Evolutionary conservation across 179 eudicot species (phyloP), one percentile per base, ranked within the genome.

Genomic region (Beta corolliflora): DNA sequence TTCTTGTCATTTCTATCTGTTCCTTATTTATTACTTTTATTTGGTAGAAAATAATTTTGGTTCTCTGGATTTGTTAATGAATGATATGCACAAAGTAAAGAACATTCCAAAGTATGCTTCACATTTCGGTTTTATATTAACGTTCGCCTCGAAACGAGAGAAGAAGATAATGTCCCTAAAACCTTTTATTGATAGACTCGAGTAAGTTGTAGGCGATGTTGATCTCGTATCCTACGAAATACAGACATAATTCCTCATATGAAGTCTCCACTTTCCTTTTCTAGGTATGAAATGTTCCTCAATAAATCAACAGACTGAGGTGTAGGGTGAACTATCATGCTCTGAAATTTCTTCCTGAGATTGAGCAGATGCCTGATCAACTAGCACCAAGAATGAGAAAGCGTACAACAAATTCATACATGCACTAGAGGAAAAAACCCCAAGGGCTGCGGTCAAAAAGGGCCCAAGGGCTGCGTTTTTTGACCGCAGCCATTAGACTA

Each of bases 51-150:
- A 15, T 41, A 61, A 75, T 76, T 75, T 48, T 44, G 41, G 25
- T 55, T 67, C 76, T 77, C 53, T 71, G 55, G 56, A 18, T 56
- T 55, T 77, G 36, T 63, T 41, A 25, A 66, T 86, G 45, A 80
- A 80, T 89, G 85, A 82, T 75, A 96, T 98, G 79, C 97, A 98
- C 71, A 96, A 98, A 1, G 98, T 96, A 36, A 96, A 96, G 86
- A 96, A 94, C 88, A 94, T 96, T 77, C 99, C 99, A 18, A 96
- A 96, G 88, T 96, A 96, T 90, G 99, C 99, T 74, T 89, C 99
- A 52, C 99, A 97, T 98, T 16, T 87, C 94, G 60, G n/a, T 96
- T 94, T 84, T 96, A 96, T 87, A 94, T 94, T 53, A 96, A 96
- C 86, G 99, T 96, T 80, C 87, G 80, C 99, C 99, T 86, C 97